Evolutionary conservation across 2,329 filamentous ascomycete genomes (phyloP), one percentile per base, ranked within the genome.

Genomic region (Verticillium nubilum): DNA sequence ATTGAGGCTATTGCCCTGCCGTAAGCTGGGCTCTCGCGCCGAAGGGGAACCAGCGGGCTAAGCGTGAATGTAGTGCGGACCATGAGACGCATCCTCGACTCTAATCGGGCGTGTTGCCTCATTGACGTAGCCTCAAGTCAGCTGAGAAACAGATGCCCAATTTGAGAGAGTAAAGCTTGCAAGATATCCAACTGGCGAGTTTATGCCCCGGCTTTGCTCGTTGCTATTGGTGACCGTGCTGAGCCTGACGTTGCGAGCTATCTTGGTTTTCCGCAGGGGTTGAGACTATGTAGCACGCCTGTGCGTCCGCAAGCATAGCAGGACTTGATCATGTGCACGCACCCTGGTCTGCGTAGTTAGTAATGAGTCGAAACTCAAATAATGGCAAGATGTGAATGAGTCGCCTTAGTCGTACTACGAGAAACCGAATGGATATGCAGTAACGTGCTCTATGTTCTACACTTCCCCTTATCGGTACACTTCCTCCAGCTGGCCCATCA

Each of bases 1-100:
- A 95, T 97, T 72, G 92, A 97, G 82, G 90, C 87, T 72, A 89
- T 95, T 79, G 92, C 92, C 59, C 80, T 89, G 59, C 81, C 87
- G 63, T 87, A 74, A 73, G 56, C 42, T 47, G 19, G 35, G 42
- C n/a, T 31, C 42, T 47, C n/a, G 42, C 42, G 42, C 42, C 42
- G 42, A 47, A 47, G 9, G n/a, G 19, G 12, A 23, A 23, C n/a
- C 19, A 7, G 42, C 19, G 19, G 42, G 19, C 42, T 47, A 47
- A 47, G 42, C 10, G 42, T 47, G n/a, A n/a, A 10, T 23, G 42
- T 47, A 47, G 42, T n/a, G n/a, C 42, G 42, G 42, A 47, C 13
- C 7, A 3, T 52, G 2, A 50, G 9, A 4, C 26, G 54, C 19
- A n/a, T 15, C 19, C 28, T n/a, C 42, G 42, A 7, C 42, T 47